Base-by-base conservation (phyloP, 75 land plant species). In the Ceratopteris richardii region DNA sequence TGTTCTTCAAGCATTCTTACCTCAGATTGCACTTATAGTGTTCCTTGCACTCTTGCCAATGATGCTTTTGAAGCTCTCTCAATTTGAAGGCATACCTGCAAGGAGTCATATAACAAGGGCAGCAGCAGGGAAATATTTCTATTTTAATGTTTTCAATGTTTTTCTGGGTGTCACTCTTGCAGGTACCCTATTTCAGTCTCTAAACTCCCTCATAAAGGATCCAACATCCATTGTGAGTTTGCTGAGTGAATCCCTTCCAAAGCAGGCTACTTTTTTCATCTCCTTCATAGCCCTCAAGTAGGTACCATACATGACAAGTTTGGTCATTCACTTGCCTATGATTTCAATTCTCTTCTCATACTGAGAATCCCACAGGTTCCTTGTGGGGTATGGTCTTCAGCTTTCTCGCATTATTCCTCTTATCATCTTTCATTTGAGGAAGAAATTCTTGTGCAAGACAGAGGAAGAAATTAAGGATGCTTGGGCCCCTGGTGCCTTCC, bases 281-380 rank as follows among this genome's bases (percentile, higher is more conserved):
- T 87, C 90, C 28, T 92, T 57, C 69, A 84, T 92, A 33, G 95
- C 97, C 52, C 74, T 92, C 29, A 77, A 80, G 98, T 93, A 76
- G 79, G 88, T 12, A 41, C 29, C 24, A 52, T 27, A 42, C 17
- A 17, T n/a, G n/a, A n/a, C n/a, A n/a, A n/a, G n/a, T n/a, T n/a
- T n/a, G n/a, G n/a, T n/a, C n/a, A n/a, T n/a, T n/a, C n/a, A n/a
- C n/a, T n/a, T n/a, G n/a, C n/a, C n/a, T n/a, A n/a, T n/a, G n/a
- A n/a, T n/a, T n/a, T n/a, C n/a, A n/a, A 33, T 33, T 33, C 9
- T 43, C 19, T 56, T 55, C 17, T 58, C 31, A 17, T 53, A 17
- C 23, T 37, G 37, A 19, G 51, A 31, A 54, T 55, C 10, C 19
- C 30, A 2, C 23, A 14, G 95, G 81, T 82, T 85, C 71, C 85